Base-by-base conservation (phyloP, 768 basidiomycete genomes). In the Hygrocybe coccinea region DNA sequence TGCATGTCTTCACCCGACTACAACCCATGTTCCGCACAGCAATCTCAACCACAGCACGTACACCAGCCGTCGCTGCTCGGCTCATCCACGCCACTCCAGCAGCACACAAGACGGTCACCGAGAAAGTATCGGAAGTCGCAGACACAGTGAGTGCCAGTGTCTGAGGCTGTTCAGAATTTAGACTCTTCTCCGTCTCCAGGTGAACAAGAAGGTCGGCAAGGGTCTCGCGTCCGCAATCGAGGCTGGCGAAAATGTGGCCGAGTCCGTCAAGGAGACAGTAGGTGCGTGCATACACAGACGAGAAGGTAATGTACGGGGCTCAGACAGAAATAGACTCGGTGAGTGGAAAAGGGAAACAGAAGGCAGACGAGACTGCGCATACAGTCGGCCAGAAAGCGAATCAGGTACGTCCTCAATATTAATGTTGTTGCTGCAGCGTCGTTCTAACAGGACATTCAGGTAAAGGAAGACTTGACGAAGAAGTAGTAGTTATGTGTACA, bases 171-270 rank as follows among this genome's bases (percentile, higher is more conserved):
- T 44, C 12, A 25, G n/a, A 7, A 7, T 52, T 33, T 19, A 8
- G 15, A 5, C 34, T 8, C 38, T 17, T 34, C 3, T 4, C 2
- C 50, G n/a, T 45, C 15, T 15, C n/a, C 45, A 79, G 78, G 71
- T 79, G 0, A 79, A 76, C 56, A 74, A 72, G 59, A 74, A 71
- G 15, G 63, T 79, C 9, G 77, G 78, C 5, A 67, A 77, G 57
- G 71, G 72, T 2, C 62, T 80, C 12, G 79, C 78, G 11, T 72
- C 70, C 25, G 78, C 77, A 1, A 74, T 81, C 47, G 78, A 78
- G 21, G 73, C 65, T 12, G 78, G 79, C 0, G 75, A 80, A 61
- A 62, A 76, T 52, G 72, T 70, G 45, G 69, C 77, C 0, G 51
- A 72, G 51, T 58, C 67, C 9, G 71, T 76, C 1, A 77, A 79